Base-by-base conservation (phyloP, 345 rosid species). In the Eucalyptus erythrocorys region DNA sequence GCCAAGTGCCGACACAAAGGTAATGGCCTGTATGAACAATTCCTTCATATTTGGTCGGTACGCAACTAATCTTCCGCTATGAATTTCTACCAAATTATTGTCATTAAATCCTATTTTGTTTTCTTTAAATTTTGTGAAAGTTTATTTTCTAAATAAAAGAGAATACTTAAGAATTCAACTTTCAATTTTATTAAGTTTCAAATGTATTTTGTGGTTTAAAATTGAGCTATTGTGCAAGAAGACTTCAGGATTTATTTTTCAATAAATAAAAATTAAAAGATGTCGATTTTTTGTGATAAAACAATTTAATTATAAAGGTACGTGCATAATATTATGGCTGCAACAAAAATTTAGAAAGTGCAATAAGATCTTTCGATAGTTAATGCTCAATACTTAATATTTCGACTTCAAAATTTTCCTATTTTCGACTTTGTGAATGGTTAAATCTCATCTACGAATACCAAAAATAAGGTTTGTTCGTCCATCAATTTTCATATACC, bases 271-370 rank as follows among this genome's bases (percentile, higher is more conserved):
- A 59, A 59, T 59, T 27, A 8, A 15, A 59, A 59, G 66, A 59
- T 27, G 15, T 27, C 15, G 7, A 15, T 59, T 3, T 26, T 27
- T 59, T 59, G 66, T 27, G 27, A 27, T 24, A 27, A 26, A 59
- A 24, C n/a, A 59, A 11, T 59, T 59, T 27, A 27, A 59, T 59
- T 59, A 27, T n/a, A 59, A 59, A 12, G 4, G 68, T 27, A 59
- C 68, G 2, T 59, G 15, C 3, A 27, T 55, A 24, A 55, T 57
- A 5, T 24, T 26, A 4, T 0, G 27, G n/a, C 13, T 24, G n/a
- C 64, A 26, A 57, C 13, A 26, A 10, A 57, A 26, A 24, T 57
- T 57, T 24, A 26, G n/a, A 57, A 57, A 26, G 10, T 57, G 0
- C 64, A 57, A 26, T 57, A 57, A 57, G 1, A 24, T 57, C 13